phyloP scores from a whole-genome alignment of 2,329 filamentous ascomycete species.

The Fusarium sp. region DNA sequence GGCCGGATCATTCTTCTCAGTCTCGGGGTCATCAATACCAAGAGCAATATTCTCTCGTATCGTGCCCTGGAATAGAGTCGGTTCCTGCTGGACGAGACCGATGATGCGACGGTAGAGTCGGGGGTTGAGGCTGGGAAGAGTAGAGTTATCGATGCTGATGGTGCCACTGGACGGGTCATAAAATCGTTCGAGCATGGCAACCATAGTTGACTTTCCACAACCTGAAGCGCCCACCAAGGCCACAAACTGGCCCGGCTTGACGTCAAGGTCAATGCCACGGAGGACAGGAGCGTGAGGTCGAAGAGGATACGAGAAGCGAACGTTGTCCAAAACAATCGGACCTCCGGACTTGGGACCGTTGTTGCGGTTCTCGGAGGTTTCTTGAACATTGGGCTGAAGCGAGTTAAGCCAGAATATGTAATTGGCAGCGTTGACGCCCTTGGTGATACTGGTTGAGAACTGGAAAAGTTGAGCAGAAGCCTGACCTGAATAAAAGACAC shows the following conservation, averaged over 20 bases:
- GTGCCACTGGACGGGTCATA: slow-evolving; percentile 58
- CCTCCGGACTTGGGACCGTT: slow-evolving; percentile 50
- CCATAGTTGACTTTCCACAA: slow-evolving; percentile 70
- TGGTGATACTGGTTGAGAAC: slow-evolving; percentile 64
- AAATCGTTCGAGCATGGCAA: slow-evolving; percentile 62
- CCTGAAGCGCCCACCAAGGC: slow-evolving; percentile 65
- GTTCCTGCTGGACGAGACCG: slow-evolving; percentile 68
- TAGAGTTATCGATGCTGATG: slow-evolving; percentile 59
- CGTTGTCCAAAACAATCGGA: slow-evolving; percentile 60
- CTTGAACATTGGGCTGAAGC: slow-evolving; percentile 55
- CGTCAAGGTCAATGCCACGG: slow-evolving; percentile 51
- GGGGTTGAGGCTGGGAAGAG: slow-evolving; percentile 56
- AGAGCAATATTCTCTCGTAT: slow-evolving; percentile 81
- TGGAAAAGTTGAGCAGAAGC: slow-evolving; percentile 55
- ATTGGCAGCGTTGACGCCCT: slow-evolving; percentile 60
- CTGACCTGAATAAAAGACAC: slow-evolving; percentile 60
- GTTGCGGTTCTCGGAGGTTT: slow-evolving; percentile 54
- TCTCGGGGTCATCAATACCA: slow-evolving; percentile 38
- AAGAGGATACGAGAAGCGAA: slow-evolving; percentile 73
- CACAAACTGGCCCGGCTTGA: slow-evolving; percentile 61
- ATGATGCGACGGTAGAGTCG: slow-evolving; percentile 64
- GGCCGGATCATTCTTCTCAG: slow-evolving; percentile 5
- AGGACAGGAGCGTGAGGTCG: slow-evolving; percentile 55
- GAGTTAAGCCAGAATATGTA: slow-evolving; percentile 62
- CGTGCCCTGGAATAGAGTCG: slow-evolving; percentile 79